Evolutionary conservation across 2,329 filamentous ascomycete species (phyloP).

Genomic region (Teratosphaeriaceae sp.): DNA sequence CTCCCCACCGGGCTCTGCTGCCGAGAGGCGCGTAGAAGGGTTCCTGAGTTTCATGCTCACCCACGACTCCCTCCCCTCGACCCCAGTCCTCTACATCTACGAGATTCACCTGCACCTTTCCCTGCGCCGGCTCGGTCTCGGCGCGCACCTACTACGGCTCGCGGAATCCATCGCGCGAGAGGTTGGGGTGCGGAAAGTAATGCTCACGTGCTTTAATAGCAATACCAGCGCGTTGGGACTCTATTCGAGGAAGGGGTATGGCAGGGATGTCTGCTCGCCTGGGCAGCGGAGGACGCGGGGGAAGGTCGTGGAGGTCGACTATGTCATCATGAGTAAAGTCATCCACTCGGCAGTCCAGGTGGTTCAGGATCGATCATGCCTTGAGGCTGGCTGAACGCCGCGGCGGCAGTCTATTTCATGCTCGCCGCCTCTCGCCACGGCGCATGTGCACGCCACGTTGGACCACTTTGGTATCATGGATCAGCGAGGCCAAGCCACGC

Average conservation of each 20-base stretch:
- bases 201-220: conserved; percentile 65
- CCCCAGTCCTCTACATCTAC: conserved; percentile 68
- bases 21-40: conserved; percentile 19
- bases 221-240: conserved; percentile 54
- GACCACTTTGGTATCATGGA: too few species aligned
- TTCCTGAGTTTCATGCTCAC: conserved; percentile 66
- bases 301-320: conserved; percentile 43
- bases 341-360: neutral
- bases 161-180: conserved; percentile 48
- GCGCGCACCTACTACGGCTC: conserved; percentile 51
- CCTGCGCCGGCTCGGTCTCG: conserved; percentile 57
- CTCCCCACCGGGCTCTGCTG: too few species aligned
- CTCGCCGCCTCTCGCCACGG: neutral
- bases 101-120: conserved; percentile 62
- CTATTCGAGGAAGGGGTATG: conserved; percentile 55
- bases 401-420: too few species aligned
- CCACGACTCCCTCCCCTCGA: conserved; percentile 52
- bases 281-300: conserved; percentile 43
- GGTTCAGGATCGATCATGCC: neutral
- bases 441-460: too few species aligned
- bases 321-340: conserved; percentile 47
- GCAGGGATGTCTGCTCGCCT: conserved; percentile 48
- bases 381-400: neutral
- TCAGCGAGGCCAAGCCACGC: too few species aligned
- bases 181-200: conserved; percentile 56